Base-by-base conservation (phyloP, 495 filamentous ascomycete genomes). In the Xylaria bambusicola region DNA sequence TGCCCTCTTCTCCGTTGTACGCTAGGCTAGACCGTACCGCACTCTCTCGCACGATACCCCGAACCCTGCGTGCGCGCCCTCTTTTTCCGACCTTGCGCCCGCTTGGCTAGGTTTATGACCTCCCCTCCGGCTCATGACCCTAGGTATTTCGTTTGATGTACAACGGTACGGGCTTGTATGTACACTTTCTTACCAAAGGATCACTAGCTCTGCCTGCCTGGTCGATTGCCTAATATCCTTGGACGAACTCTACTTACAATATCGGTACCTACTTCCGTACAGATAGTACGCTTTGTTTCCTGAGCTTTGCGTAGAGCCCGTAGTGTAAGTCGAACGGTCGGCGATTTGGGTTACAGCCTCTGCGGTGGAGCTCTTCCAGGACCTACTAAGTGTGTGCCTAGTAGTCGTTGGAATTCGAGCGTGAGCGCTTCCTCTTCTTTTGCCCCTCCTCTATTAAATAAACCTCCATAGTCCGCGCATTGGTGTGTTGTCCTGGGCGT, bases 381-480 rank as follows among this genome's bases (percentile, higher is more conserved):
- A 63, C 62, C 65, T n/a, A n/a, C n/a, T n/a, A n/a, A n/a, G n/a
- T n/a, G n/a, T n/a, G n/a, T n/a, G n/a, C n/a, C n/a, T 48, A 57
- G 62, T 60, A 46, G 36, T 62, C 53, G 68, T 68, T 56, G 68
- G 62, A 61, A 42, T 58, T 56, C 23, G 47, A 41, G 55, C 58
- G 54, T 61, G 51, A 62, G 64, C 61, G 61, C 65, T 61, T 66
- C 63, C 53, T 62, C 62, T 66, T 66, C 63, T 58, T 62, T 61
- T 66, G 61, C 65, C 65, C 63, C 65, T 68, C 68, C 54, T 60
- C 62, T 50, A 35, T 46, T 50, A 21, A 57, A 45, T 31, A 54
- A 60, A 60, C 31, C 47, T 57, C 52, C 27, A 27, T 54, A n/a
- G n/a, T 10, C 42, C 31, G 18, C 38, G 21, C 52, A 31, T 42